Conservation (phyloP, 108 stramenopile species). For the Cyclotella atomus region DNA sequence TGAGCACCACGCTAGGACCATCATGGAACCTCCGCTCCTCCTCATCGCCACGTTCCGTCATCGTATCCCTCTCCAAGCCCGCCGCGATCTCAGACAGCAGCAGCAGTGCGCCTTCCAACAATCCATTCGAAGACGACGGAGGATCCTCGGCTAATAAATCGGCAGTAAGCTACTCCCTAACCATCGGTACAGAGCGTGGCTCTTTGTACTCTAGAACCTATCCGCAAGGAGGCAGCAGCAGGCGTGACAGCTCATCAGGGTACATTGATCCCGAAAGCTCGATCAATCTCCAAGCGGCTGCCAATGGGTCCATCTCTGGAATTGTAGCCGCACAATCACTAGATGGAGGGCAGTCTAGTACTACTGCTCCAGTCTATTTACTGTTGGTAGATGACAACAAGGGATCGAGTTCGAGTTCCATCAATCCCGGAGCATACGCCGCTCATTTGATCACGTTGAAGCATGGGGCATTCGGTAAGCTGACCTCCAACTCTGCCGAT, state of each 20-base stretch:
- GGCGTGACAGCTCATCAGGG: neutral
- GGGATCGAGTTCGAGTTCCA: slow-evolving; percentile 27
- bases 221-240: slow-evolving; percentile 8
- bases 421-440: slow-evolving; percentile 63
- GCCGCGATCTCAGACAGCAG: neutral
- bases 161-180: slow-evolving; percentile 38
- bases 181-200: slow-evolving; percentile 82
- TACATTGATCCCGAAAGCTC: slow-evolving; percentile 7
- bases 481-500: neutral
- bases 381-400: slow-evolving; percentile 81
- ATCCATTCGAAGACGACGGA: slow-evolving; percentile 41
- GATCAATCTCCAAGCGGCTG: slow-evolving; percentile 34
- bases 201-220: slow-evolving; percentile 73
- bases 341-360: neutral
- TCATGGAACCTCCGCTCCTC: slow-evolving; percentile 44
- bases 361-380: slow-evolving; percentile 59
- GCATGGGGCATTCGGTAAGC: slow-evolving; percentile 65
- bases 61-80: slow-evolving; percentile 9
- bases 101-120: neutral
- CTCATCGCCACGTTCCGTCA: slow-evolving; percentile 48
- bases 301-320: slow-evolving; percentile 42
- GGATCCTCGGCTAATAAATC: slow-evolving; percentile 1
- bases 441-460: slow-evolving; percentile 64
- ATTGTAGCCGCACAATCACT: slow-evolving; percentile 23
- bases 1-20: slow-evolving; percentile 50